Evolutionary conservation across 164 flowering plant genomes (phyloP).

Genomic region (Houttuynia cordata): DNA sequence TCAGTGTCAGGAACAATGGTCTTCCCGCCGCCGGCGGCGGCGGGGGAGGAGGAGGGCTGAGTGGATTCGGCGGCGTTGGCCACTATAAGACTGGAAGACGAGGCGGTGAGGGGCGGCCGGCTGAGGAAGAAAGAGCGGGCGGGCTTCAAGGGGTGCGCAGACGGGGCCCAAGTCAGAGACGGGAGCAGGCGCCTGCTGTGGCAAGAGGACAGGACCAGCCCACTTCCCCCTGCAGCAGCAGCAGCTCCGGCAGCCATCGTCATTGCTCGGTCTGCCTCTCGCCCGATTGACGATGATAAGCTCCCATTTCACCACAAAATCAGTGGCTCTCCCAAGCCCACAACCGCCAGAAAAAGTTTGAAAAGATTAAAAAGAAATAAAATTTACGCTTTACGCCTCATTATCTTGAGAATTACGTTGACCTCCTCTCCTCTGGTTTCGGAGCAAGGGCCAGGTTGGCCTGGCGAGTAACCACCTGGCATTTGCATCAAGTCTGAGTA

Average conservation of each 20-base stretch:
- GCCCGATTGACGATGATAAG: background rate
- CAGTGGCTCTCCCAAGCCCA: background rate
- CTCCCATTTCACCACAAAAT: background rate
- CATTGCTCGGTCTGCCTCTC: background rate
- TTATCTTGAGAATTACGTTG: background rate
- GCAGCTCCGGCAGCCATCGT: conserved; percentile 6
- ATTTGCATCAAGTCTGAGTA: too few species aligned
- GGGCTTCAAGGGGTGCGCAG: conserved; percentile 2
- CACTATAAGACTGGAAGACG: conserved; percentile 9
- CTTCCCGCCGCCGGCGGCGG: conserved; percentile 25
- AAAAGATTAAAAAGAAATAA: too few species aligned
- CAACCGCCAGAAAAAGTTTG: background rate
- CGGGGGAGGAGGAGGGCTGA: conserved; percentile 27
- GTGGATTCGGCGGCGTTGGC: conserved; percentile 57
- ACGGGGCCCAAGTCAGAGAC: background rate
- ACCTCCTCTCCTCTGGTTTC: background rate
- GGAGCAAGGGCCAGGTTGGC: too few species aligned
- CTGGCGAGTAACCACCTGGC: too few species aligned
- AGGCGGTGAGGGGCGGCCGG: background rate
- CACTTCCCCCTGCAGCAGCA: conserved; percentile 11
- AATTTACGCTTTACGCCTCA: background rate
- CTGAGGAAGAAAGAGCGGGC: background rate
- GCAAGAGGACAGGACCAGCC: conserved; percentile 4
- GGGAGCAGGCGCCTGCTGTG: conserved; percentile 1
- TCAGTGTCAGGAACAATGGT: conserved; percentile 40